Evolutionary conservation across 2,329 filamentous ascomycete genomes (phyloP).

Genomic region (Chalaropsis thielavioides): DNA sequence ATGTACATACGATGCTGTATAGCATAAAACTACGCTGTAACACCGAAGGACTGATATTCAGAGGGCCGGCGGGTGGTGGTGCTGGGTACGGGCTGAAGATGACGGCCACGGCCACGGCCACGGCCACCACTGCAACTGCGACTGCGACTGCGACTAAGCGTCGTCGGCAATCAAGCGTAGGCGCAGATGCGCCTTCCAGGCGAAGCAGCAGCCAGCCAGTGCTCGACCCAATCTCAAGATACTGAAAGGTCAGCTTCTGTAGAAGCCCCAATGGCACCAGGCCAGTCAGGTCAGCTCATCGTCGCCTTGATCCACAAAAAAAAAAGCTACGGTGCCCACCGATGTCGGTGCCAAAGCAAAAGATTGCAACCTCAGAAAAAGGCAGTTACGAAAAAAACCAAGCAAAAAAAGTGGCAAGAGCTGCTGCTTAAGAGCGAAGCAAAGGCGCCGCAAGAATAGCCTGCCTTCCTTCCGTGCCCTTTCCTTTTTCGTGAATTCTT

Average conservation of each 20-base stretch:
- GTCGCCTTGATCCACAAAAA: conserved; percentile 16
- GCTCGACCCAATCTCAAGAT: neutral
- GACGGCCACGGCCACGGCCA: neutral
- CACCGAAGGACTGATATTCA: neutral
- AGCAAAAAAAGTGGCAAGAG: conserved; percentile 4
- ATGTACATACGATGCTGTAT: neutral
- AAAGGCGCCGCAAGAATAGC: neutral
- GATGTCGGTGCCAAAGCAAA: conserved; percentile 15
- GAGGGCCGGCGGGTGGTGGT: neutral
- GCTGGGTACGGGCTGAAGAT: neutral
- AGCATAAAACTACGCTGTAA: neutral
- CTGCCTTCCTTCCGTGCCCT: neutral
- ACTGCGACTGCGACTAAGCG: too few relatives aligned
- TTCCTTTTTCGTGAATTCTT: conserved; percentile 6
- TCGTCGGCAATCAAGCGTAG: too few relatives aligned
- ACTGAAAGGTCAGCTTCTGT: neutral
- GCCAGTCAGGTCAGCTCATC: neutral
- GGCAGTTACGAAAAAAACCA: neutral
- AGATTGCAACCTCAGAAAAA: conserved; percentile 10
- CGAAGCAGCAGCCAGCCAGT: neutral
- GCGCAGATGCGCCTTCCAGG: too few relatives aligned
- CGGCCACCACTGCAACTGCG: too few relatives aligned
- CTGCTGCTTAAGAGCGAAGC: conserved; percentile 1
- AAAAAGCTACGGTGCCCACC: conserved; percentile 12
- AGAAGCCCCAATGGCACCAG: neutral